Evolutionary conservation across 169 alveolate species (phyloP).

Genomic region (Cryptosporidium bovis): DNA sequence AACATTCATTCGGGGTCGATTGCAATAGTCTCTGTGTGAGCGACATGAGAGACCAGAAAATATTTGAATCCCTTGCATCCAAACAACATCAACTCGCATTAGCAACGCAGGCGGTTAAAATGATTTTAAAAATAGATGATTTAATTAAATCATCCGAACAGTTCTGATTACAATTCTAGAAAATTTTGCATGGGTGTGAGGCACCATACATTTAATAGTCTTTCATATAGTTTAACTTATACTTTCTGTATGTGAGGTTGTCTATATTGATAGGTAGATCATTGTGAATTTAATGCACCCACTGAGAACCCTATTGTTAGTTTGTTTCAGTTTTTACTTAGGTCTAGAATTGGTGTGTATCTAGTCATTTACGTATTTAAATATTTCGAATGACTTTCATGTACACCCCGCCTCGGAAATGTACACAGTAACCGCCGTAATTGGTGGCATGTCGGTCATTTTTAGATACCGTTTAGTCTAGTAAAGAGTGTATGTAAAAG

Average conservation of each 20-base stretch:
- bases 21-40: constrained; percentile 78
- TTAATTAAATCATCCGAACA: constrained; percentile 90
- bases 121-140: constrained; percentile 98
- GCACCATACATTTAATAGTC: too few relatives aligned
- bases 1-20: constrained; percentile 72
- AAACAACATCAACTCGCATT: constrained; percentile 94
- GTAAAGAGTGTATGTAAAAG: constrained; percentile 58
- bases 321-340: too few relatives aligned
- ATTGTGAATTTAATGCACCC: constrained; percentile 1
- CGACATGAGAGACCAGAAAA: constrained; percentile 92
- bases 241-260: too few relatives aligned
- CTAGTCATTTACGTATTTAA: too few relatives aligned
- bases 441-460: constrained; percentile 71
- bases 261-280: neutral
- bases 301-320: neutral
- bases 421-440: constrained; percentile 62
- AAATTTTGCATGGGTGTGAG: too few relatives aligned
- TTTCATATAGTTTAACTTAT: too few relatives aligned
- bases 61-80: constrained; percentile 93
- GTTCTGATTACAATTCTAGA: neutral
- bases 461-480: constrained; percentile 74
- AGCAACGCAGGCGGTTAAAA: constrained; percentile 98
- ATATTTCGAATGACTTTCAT: too few relatives aligned
- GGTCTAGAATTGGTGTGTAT: too few relatives aligned
- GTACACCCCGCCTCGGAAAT: constrained; percentile 39